Conservation (phyloP, 2,329 filamentous ascomycete genomes). For the Acephala macrosclerotiorum region DNA sequence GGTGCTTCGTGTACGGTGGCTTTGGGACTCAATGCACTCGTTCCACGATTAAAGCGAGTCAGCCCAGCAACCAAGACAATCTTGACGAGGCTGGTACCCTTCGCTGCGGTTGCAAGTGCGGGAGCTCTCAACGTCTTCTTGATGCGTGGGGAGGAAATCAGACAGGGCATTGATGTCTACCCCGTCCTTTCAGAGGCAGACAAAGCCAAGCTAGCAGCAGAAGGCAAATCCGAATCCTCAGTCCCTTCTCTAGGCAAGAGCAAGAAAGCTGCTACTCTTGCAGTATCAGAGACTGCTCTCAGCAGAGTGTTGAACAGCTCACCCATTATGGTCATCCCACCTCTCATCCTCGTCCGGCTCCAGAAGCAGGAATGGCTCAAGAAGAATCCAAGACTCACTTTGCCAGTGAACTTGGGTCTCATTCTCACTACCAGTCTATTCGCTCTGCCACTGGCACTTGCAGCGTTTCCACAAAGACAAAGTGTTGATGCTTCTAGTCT, state of each 20-base stretch:
- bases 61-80: conserved; percentile 78
- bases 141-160: conserved; percentile 97
- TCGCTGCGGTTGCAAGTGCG: conserved; percentile 91
- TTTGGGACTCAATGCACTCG: conserved; percentile 87
- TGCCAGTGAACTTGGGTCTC: conserved; percentile 85
- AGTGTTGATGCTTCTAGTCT: conserved; percentile 76
- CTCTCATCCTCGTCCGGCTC: conserved; percentile 82
- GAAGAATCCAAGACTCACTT: conserved; percentile 75
- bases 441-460: conserved; percentile 87
- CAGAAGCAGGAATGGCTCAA: conserved; percentile 86
- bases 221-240: conserved; percentile 70
- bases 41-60: conserved; percentile 81
- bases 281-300: conserved; percentile 91
- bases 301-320: conserved; percentile 93
- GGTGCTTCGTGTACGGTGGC: conserved; percentile 94
- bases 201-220: conserved; percentile 61
- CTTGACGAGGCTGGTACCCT: conserved; percentile 88
- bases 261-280: conserved; percentile 84
- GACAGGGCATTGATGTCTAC: conserved; percentile 90
- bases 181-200: conserved; percentile 78
- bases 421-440: conserved; percentile 88
- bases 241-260: conserved; percentile 82
- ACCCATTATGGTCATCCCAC: conserved; percentile 96
- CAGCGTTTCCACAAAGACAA: conserved; percentile 91
- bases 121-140: conserved; percentile 95